Evolutionary conservation across 352 stramenopile species (phyloP).

Genomic region (Pythium insidiosum): DNA sequence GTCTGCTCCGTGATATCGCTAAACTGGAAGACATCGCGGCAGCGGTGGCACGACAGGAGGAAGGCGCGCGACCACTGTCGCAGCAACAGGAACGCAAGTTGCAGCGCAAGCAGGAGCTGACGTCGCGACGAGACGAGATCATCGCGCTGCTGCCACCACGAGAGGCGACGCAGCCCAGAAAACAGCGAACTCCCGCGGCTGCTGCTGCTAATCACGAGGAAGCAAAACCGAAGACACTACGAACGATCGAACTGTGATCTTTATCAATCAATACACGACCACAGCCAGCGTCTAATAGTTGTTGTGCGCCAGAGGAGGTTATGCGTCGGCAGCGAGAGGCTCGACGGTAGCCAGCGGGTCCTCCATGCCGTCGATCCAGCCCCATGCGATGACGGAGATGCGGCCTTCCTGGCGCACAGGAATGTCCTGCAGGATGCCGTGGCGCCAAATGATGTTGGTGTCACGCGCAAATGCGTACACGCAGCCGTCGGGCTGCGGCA

Average conservation of each 20-base stretch:
- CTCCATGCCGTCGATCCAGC: conserved; percentile 70
- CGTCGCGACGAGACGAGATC: conserved; percentile 15
- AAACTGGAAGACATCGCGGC: conserved; percentile 19
- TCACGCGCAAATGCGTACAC: conserved; percentile 91
- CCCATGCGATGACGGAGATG: conserved; percentile 94
- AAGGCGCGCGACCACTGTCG: conserved; percentile 9
- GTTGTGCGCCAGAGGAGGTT: background rate
- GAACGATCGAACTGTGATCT: conserved; percentile 12
- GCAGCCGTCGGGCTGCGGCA: conserved; percentile 91
- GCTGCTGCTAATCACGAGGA: too few relatives aligned
- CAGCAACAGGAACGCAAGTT: conserved; percentile 11
- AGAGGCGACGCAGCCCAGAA: background rate
- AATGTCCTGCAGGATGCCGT: conserved; percentile 85
- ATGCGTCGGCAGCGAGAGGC: background rate
- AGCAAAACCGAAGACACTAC: conserved; percentile 8
- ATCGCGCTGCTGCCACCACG: background rate
- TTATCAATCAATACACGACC: background rate
- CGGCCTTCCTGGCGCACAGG: conserved; percentile 84
- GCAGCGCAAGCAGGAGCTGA: conserved; percentile 6
- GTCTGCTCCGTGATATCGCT: conserved; percentile 25
- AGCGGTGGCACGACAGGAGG: conserved; percentile 2
- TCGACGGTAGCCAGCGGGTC: conserved; percentile 16
- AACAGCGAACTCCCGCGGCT: too few relatives aligned
- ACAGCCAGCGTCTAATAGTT: too few relatives aligned
- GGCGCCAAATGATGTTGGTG: conserved; percentile 92